Evolutionary conservation across 768 basidiomycete genomes (phyloP).

Genomic region (Boletus rubropictus): DNA sequence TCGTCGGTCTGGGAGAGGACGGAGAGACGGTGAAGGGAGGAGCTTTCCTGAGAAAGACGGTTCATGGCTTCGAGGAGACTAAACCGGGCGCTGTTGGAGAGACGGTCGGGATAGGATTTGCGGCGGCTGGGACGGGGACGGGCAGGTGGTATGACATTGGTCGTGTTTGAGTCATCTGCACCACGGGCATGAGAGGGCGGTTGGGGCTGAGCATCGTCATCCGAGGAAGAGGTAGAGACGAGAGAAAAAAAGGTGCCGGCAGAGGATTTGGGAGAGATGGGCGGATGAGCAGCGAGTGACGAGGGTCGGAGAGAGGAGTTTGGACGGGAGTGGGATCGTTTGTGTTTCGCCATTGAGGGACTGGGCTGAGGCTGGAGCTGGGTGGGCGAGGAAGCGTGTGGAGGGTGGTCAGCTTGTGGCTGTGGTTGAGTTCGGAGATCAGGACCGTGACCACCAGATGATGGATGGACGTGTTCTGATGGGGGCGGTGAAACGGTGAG

Average conservation of each 20-base stretch:
- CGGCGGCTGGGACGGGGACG: constrained; percentile 14
- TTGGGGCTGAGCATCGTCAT: constrained; percentile 7
- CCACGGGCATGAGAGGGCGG: neutral
- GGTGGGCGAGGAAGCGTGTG: constrained; percentile 4
- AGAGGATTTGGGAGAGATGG: constrained; percentile 28
- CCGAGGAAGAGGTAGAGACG: constrained; percentile 8
- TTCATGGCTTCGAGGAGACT: constrained; percentile 28
- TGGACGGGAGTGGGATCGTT: constrained; percentile 16
- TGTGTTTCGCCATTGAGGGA: constrained; percentile 7
- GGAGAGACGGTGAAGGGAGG: neutral
- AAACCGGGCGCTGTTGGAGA: constrained; percentile 17
- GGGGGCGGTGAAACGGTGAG: constrained; percentile 17
- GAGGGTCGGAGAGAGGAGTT: constrained; percentile 15
- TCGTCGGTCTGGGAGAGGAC: constrained; percentile 4
- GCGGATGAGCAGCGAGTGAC: constrained; percentile 5
- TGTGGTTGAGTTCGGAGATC: constrained; percentile 5
- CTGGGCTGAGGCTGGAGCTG: neutral
- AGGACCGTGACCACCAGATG: neutral
- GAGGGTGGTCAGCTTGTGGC: neutral
- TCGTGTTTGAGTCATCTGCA: neutral
- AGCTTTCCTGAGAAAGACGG: constrained; percentile 19
- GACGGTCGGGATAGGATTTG: constrained; percentile 23
- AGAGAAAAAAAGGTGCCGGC: constrained; percentile 23
- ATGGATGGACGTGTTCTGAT: neutral
- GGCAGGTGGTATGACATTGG: neutral